These are phyloP conservation scores for Knoxdaviesia capensis DNA, from an alignment of 2,329 filamentous ascomycete genomes.

Conservation along the genomic window DNA sequence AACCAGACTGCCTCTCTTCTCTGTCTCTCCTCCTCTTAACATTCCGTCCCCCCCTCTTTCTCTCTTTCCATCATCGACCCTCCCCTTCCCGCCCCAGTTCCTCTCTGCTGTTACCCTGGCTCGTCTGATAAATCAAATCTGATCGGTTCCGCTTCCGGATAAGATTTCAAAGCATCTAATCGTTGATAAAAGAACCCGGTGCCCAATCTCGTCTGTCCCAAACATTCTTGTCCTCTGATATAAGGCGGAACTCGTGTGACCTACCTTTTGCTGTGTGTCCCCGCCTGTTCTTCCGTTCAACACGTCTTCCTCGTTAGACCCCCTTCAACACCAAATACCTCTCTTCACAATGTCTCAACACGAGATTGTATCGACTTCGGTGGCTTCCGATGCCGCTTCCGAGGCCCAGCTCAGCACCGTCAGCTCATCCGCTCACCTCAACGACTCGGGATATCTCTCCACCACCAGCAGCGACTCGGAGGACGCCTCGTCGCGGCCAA, in stretches of 20 bases:
- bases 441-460: too few relatives aligned
- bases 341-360: slow-evolving; percentile 34
- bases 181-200: too few relatives aligned
- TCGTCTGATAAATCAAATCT: too few relatives aligned
- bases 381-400: slow-evolving; percentile 17
- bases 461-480: slow-evolving; percentile 13
- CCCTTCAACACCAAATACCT: not conserved
- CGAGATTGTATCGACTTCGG: slow-evolving; percentile 51
- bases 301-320: not conserved
- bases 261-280: too few relatives aligned
- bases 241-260: too few relatives aligned
- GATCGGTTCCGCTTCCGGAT: too few relatives aligned
- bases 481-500: slow-evolving; percentile 27
- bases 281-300: not conserved
- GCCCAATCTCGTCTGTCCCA: too few relatives aligned
- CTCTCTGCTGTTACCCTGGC: too few relatives aligned
- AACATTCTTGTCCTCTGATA: too few relatives aligned
- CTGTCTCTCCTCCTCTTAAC: not conserved
- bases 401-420: slow-evolving; percentile 8
- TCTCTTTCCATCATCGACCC: not conserved
- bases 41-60: not conserved
- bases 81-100: too few relatives aligned
- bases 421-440: not conserved
- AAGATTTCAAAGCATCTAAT: too few relatives aligned
- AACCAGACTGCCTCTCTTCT: not conserved